These are phyloP conservation scores for Syzygium aqueum DNA, from an alignment of 345 rosid species.

Conservation along the genomic window DNA sequence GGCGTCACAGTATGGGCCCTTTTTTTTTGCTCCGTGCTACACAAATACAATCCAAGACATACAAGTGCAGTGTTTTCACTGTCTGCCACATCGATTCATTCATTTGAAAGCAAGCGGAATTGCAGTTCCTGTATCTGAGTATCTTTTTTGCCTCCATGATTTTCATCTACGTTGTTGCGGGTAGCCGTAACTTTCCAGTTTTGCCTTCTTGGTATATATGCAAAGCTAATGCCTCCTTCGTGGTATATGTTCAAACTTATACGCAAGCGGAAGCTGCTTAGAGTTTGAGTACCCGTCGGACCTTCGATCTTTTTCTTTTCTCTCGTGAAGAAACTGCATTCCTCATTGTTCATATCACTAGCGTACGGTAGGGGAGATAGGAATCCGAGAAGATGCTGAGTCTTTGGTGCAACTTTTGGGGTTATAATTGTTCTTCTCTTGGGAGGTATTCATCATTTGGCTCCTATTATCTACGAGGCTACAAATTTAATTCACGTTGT, in stretches of 20 bases:
- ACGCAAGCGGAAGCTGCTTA: neutral
- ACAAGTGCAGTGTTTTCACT: neutral
- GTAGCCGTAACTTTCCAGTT: neutral
- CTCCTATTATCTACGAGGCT: neutral
- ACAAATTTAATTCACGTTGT: neutral
- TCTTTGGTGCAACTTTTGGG: neutral
- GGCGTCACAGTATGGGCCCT: neutral
- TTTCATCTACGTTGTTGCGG: neutral
- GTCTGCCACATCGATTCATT: neutral
- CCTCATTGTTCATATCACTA: neutral
- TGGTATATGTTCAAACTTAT: neutral
- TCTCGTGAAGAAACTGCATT: neutral
- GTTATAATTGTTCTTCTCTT: neutral
- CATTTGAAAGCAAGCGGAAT: neutral
- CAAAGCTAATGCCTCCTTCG: neutral
- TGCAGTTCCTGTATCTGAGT: neutral
- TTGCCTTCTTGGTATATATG: neutral
- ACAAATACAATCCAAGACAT: neutral
- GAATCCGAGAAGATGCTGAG: rapidly evolving
- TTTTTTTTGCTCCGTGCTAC: neutral
- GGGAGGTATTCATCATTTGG: neutral
- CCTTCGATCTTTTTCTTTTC: neutral
- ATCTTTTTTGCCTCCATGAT: neutral
- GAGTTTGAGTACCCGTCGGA: neutral
- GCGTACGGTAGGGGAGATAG: neutral